Base-by-base conservation (phyloP, 441 rosid species). In the Aquilaria agallochum region DNA sequence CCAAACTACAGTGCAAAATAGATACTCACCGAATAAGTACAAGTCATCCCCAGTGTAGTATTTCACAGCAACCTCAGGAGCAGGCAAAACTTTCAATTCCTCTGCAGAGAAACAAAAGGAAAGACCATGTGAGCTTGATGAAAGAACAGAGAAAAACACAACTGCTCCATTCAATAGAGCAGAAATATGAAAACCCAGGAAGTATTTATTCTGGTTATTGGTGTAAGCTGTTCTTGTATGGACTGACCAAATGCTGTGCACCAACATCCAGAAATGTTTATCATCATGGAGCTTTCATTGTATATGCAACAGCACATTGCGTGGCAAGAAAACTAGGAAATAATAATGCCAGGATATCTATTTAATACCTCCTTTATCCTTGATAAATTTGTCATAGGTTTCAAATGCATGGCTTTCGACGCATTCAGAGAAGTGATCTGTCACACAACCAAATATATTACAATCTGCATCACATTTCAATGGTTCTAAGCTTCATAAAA, bases 351-450 rank as follows among this genome's bases (percentile, higher is more conserved):
- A 20, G 27, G 27, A 20, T 1, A 20, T 20, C 27, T 20, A 20
- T 5, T 36, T 36, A 36, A 36, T 74, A 88, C 97, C 98, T 87
- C 92, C 93, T 70, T 57, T 68, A 63, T 81, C 72, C 77, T 81
- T 93, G 82, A 93, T 77, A 79, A 87, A 93, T 77, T 93, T 93
- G 83, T 93, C 98, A 52, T 90, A 90, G 70, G 98, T 93, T 71
- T 76, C 89, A 80, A 27, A 93, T 9, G 98, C 97, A 71, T 90
- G 98, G 71, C 76, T 75, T 76, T 93, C 98, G 6, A 93, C 97
- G 12, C 97, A 90, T 80, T 93, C 97, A n/a, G 96, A 88, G 71
- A 90, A 84, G 73, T 93, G 97, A 78, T 93, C 98, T 93, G 86
- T 44, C 9, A 60, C 36, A 31, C 55, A 75, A 58, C 44, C 47